These are phyloP conservation scores for Claviceps arundinis DNA, from an alignment of 2,329 filamentous ascomycete genomes.

Conservation along the genomic window DNA sequence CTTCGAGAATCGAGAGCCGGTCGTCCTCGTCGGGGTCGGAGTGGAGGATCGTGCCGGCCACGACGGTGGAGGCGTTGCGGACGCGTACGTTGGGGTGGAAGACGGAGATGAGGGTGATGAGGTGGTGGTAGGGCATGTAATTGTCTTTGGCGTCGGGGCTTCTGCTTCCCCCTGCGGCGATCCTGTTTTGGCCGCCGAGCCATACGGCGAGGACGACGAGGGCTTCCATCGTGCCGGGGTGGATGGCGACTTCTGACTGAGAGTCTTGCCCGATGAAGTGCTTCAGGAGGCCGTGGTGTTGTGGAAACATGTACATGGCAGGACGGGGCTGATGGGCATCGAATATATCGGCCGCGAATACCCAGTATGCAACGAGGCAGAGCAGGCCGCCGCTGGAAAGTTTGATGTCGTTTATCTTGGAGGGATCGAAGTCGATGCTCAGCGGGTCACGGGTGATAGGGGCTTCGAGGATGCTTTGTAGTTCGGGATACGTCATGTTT, in stretches of 20 bases:
- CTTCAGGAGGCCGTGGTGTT: conserved; percentile 41
- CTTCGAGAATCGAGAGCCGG: conserved; percentile 47
- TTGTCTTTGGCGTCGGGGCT: conserved; percentile 21
- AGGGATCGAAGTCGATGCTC: conserved; percentile 29
- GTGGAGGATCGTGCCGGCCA: conserved; percentile 43
- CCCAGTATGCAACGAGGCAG: conserved; percentile 47
- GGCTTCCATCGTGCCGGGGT: conserved; percentile 44
- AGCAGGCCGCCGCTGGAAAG: conserved; percentile 46
- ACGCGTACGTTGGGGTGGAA: conserved; percentile 42
- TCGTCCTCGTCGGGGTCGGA: conserved; percentile 45
- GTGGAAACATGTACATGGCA: conserved; percentile 44
- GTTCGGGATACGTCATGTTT: conserved; percentile 29
- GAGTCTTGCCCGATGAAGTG: conserved; percentile 39
- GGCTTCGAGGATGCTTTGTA: conserved; percentile 30
- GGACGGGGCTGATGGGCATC: conserved; percentile 40
- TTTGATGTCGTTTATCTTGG: conserved; percentile 36
- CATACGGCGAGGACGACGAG: conserved; percentile 47
- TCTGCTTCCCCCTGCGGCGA: conserved; percentile 16
- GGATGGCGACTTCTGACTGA: conserved; percentile 32
- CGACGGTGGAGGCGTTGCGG: conserved; percentile 39
- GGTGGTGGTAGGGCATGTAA: conserved; percentile 49
- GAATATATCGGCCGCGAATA: conserved; percentile 50
- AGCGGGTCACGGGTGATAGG: conserved; percentile 32
- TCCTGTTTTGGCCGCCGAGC: conserved; percentile 37
- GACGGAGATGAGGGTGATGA: conserved; percentile 41